Base-by-base conservation (phyloP, 1,284 basidiomycete species). In the Heterobasidion irregulare region DNA sequence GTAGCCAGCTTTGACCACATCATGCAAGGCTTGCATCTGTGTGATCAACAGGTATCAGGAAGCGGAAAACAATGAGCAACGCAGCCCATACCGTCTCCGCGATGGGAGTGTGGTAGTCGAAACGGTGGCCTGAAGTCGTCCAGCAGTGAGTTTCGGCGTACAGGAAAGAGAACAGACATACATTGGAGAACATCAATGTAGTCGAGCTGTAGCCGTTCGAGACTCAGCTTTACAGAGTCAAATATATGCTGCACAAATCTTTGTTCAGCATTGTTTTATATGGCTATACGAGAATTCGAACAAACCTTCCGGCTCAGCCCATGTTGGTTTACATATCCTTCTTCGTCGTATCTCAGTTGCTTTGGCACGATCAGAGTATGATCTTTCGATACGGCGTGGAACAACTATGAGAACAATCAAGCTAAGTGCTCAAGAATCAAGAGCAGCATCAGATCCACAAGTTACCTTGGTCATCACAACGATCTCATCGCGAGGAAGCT, bases 101-200 rank as follows among this genome's bases (percentile, higher is more conserved):
- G 15, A 65, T 62, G 0, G 72, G 70, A 0, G 69, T 70, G 6
- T 66, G 58, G 1, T 57, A 50, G 56, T 75, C 73, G 55, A 67
- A 71, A 15, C 69, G 63, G 53, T 74, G 73, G 50, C 59, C 59
- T 60, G 18, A 47, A 47, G 1, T 34, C 32, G 13, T n/a, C 15
- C 6, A 18, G 33, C n/a, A 18, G 4, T 26, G 26, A 26, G 26
- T 5, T 26, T 26, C 0, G 4, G 53, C 86, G 84, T 58, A 80
- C 77, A 73, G 8, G 41, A 13, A 12, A 18, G 13, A 16, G 19
- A 16, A 34, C 13, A 16, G 13, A 51, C 50, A 12, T 48, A 55
- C 71, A 69, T 55, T 70, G 68, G 10, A 73, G 65, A 2, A 72
- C 59, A 55, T 72, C 71, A 56, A 72, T 68, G 57, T 73, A 72